Evolutionary conservation across 2,329 filamentous ascomycete genomes (phyloP).

Genomic region (Balansia obtecta): DNA sequence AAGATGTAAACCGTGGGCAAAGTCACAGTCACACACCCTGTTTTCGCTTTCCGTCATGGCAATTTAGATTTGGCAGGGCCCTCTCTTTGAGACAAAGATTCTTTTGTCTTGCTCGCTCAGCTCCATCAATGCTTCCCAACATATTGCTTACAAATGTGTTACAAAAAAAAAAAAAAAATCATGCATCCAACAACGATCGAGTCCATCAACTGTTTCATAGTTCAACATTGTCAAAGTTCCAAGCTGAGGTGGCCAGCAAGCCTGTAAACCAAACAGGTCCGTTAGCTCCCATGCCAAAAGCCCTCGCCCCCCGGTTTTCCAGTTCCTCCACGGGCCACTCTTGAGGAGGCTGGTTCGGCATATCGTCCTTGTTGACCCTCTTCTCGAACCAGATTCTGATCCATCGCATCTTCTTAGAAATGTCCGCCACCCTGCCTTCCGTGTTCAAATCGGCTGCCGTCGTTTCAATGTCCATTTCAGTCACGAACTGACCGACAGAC

Average conservation of each 20-base stretch:
- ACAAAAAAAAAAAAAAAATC: no score
- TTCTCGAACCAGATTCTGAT: slow-evolving; percentile 21
- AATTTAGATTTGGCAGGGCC: no score
- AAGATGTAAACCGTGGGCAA: slow-evolving; percentile 25
- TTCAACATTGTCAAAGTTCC: slow-evolving; percentile 11
- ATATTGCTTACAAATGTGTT: neutral
- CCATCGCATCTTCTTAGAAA: slow-evolving; percentile 12
- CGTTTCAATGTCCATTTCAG: slow-evolving; percentile 10
- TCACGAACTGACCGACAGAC: slow-evolving; percentile 8
- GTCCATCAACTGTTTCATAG: neutral
- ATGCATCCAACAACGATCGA: neutral
- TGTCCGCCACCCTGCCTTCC: neutral
- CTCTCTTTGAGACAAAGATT: no score
- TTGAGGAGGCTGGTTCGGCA: slow-evolving; percentile 6
- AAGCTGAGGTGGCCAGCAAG: slow-evolving; percentile 12
- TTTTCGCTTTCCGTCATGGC: no score
- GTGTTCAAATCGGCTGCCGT: slow-evolving; percentile 11
- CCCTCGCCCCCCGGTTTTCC: neutral
- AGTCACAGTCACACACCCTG: no score
- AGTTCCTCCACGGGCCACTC: slow-evolving; percentile 6
- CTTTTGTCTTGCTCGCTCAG: no score
- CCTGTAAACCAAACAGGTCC: slow-evolving; percentile 13
- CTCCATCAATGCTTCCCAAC: neutral
- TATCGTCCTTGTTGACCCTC: slow-evolving; percentile 6
- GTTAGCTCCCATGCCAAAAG: neutral